These are phyloP conservation scores for Arthrobotrys iridis DNA, from an alignment of 2,329 filamentous ascomycete genomes.

Conservation along the genomic window DNA sequence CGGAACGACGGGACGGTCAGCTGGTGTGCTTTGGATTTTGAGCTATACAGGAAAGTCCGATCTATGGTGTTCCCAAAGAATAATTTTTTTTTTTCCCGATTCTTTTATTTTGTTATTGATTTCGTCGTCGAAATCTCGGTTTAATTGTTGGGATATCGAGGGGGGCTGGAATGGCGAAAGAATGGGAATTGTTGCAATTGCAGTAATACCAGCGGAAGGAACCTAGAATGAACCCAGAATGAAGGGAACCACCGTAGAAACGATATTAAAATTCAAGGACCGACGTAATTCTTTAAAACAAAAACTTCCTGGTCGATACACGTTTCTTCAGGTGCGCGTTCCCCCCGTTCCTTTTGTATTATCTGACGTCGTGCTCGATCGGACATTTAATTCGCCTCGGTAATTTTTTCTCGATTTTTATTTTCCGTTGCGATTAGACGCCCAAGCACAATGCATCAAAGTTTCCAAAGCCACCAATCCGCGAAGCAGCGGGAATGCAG, in stretches of 20 bases:
- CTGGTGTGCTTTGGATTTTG: constrained; percentile 30
- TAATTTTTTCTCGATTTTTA: no score
- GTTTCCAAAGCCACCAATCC: constrained; percentile 28
- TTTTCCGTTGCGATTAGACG: background rate
- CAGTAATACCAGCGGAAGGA: background rate
- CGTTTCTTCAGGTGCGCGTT: background rate
- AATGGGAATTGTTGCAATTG: constrained; percentile 19
- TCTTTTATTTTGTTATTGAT: background rate
- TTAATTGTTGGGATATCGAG: constrained; percentile 34
- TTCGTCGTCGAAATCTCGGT: no score
- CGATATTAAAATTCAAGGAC: constrained; percentile 16
- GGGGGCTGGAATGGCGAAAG: constrained; percentile 33
- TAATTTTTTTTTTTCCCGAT: background rate
- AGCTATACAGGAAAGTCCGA: constrained; percentile 44
- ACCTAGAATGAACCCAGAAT: no score
- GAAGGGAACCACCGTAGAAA: background rate
- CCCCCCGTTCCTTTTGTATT: constrained; percentile 22
- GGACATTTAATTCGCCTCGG: constrained; percentile 43
- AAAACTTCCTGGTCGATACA: constrained; percentile 17
- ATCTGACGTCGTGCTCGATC: constrained; percentile 40
- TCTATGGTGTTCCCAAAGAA: background rate
- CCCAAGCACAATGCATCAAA: constrained; percentile 16
- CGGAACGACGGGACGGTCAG: constrained; percentile 47
- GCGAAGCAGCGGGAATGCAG: constrained; percentile 26
- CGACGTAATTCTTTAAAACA: background rate